phyloP scores from a whole-genome alignment of 148 eudicot species.

The Chenopodium album region DNA sequence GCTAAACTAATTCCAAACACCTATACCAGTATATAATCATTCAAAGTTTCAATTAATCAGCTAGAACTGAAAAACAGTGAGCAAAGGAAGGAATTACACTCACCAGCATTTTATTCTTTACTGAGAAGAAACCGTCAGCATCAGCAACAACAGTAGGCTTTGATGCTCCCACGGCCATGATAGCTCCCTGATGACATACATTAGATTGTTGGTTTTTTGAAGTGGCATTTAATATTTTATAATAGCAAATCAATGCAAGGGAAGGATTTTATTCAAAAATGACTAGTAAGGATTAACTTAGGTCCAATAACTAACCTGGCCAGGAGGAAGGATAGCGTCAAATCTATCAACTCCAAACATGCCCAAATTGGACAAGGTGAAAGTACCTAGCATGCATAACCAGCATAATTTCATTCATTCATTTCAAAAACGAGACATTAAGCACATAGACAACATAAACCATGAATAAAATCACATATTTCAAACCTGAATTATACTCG shows the following conservation, averaged over 20 bases:
- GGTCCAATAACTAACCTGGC: constrained; percentile 63
- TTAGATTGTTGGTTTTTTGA: too few relatives aligned
- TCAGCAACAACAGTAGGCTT: constrained; percentile 86
- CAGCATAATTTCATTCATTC: constrained; percentile 3
- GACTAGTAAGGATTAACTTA: constrained; percentile 1
- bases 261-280: background rate
- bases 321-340: constrained; percentile 99
- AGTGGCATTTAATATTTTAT: too few relatives aligned
- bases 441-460: background rate
- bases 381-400: constrained; percentile 57
- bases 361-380: constrained; percentile 89
- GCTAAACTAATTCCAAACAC: constrained; percentile 10
- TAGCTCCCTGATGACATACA: constrained; percentile 71
- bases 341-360: constrained; percentile 99
- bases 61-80: background rate
- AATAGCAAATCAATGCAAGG: background rate
- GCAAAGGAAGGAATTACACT: constrained; percentile 26
- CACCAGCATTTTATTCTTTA: constrained; percentile 91
- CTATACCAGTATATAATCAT: background rate
- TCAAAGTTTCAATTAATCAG: background rate
- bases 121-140: constrained; percentile 90
- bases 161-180: constrained; percentile 99
- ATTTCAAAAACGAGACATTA: background rate
- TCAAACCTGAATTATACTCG: constrained; percentile 77
- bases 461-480: background rate